Evolutionary conservation across 2,329 filamentous ascomycete species (phyloP).

Genomic region (Paracoccidioides lutzii): DNA sequence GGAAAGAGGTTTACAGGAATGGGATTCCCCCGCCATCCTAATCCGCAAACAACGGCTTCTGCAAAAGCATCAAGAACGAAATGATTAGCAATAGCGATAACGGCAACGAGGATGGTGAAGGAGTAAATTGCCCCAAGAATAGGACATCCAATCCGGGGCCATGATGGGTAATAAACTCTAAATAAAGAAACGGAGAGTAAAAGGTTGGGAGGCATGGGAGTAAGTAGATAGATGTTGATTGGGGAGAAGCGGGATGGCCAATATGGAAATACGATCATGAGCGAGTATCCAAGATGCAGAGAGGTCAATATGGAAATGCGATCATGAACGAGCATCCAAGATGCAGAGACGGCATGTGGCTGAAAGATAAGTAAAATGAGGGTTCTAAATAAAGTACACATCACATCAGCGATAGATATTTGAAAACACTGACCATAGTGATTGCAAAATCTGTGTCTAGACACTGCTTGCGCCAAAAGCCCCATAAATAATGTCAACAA

Average conservation of each 20-base stretch:
- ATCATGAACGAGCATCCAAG: conserved; percentile 65
- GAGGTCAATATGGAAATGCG: conserved; percentile 54
- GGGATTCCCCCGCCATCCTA: conserved; percentile 48
- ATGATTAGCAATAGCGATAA: conserved; percentile 60
- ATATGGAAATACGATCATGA: conserved; percentile 57
- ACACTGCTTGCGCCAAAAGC: conserved; percentile 50
- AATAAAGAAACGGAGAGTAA: conserved; percentile 14
- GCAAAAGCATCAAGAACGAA: conserved; percentile 59
- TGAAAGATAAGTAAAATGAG: conserved; percentile 15
- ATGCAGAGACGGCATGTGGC: conserved; percentile 62
- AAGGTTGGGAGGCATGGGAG: conserved; percentile 22
- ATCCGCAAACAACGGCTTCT: conserved; percentile 49
- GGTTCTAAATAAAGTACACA: background rate
- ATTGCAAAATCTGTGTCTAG: conserved; percentile 61
- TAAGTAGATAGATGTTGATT: conserved; percentile 36
- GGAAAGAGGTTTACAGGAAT: conserved; percentile 50
- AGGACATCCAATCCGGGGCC: conserved; percentile 40
- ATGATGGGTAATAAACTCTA: conserved; percentile 32
- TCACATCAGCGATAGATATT: background rate
- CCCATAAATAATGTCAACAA: conserved; percentile 48
- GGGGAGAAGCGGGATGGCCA: conserved; percentile 49
- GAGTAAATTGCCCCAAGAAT: conserved; percentile 51
- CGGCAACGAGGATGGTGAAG: conserved; percentile 50
- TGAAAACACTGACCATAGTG: conserved; percentile 47
- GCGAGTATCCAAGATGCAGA: conserved; percentile 62